These are phyloP conservation scores for Piper longum DNA, from an alignment of 164 flowering plant genomes.

Conservation along the genomic window DNA sequence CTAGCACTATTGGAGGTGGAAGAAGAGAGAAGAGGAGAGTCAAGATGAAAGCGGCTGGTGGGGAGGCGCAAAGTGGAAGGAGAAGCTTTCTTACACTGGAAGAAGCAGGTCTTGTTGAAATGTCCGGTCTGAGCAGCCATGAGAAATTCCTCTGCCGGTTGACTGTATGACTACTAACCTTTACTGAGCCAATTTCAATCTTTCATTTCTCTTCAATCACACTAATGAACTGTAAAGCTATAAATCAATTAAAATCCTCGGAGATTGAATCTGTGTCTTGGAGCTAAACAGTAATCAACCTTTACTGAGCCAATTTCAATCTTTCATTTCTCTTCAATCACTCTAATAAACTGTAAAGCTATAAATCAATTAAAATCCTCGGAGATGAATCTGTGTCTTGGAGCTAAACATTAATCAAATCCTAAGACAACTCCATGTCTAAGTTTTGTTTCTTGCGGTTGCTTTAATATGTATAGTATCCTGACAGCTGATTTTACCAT, in stretches of 20 bases:
- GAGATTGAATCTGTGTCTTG: too few relatives aligned
- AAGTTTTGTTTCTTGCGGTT: not conserved
- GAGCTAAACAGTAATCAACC: too few relatives aligned
- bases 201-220: not conserved
- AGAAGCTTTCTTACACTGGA: conserved; percentile 49
- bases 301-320: not conserved
- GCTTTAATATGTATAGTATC: not conserved
- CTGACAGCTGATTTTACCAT: too few relatives aligned
- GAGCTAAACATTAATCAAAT: not conserved
- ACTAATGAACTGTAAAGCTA: not conserved
- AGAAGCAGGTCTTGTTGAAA: conserved; percentile 85
- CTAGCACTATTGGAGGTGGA: not conserved
- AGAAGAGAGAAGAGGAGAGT: conserved; percentile 7
- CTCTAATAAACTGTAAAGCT: not conserved
- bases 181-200: not conserved
- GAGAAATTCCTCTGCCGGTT: conserved; percentile 79
- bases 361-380: not conserved
- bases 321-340: not conserved
- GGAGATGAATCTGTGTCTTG: not conserved
- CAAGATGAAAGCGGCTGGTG: conserved; percentile 18
- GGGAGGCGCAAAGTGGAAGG: conserved; percentile 21
- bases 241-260: not conserved
- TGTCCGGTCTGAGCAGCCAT: conserved; percentile 66
- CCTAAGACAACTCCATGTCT: not conserved
- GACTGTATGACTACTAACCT: conserved; percentile 32